Evolutionary conservation across 2,329 filamentous ascomycete species (phyloP), one percentile per base, ranked within the genome.

Genomic region (Aspergillus sp.): DNA sequence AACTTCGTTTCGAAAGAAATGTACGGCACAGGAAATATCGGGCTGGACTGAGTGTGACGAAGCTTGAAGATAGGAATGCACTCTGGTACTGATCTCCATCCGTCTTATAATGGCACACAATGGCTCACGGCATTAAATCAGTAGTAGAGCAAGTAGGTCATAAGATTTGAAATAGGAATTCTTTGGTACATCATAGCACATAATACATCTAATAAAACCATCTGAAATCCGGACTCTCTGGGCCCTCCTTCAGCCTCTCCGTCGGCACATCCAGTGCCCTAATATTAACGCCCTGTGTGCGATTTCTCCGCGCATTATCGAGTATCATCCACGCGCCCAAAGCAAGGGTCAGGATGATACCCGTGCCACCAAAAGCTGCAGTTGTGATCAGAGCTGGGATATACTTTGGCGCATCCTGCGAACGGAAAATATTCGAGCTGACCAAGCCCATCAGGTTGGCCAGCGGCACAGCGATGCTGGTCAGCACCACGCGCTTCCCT

Each of bases 381-480:
- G 63, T 86, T 0, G 83, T 85, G 17, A 79, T 78, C 24, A 87
- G 69, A 0, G 84, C 84, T 2, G 83, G 82, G 13, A 81, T 71
- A 60, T 87, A 87, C 59, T 83, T 80, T 0, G 84, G 85, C 5
- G 78, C 79, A 60, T 86, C 82, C 58, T 83, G 70, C 22, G 73
- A 73, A 19, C 77, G 73, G 71, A 87, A 88, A 56, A 87, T 84
- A 60, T 88, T 87, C 52, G 78, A 81, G 30, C 76, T 76, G 0
- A 88, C 82, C 0, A 88, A 73, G 11, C 85, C 86, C 83, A 89
- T 89, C 35, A 89, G 64, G 60, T 90, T 90, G 2, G 86, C 87
- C 6, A 88, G 65, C 0, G 87, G 86, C 0, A 90, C 86, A 19
- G 82, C 84, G 9, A 90, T 79, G 5, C 81, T 83, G 0, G 86